Evolutionary conservation across 768 basidiomycete species (phyloP), one percentile per base, ranked within the genome.

Genomic region (Lactarius evosmus): DNA sequence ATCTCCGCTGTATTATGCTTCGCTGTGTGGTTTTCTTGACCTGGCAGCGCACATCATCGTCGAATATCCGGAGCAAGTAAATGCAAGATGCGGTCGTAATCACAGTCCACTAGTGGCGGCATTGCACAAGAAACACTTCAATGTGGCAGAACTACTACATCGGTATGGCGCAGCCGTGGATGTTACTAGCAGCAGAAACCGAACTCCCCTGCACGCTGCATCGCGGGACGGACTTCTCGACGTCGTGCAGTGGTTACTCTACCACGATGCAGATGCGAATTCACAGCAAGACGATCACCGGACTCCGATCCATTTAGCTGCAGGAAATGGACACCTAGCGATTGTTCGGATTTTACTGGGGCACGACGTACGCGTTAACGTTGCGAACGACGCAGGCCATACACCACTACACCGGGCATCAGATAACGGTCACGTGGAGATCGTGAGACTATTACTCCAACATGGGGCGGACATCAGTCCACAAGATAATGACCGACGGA

Each of bases 261-360:
- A 14, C 1, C 46, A 27, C 0, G 46, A 25, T 6, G 46, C 46
- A 7, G 46, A 49, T 49, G 12, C 46, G 6, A 0, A 49, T 25
- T 25, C 38, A 7, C 38, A 0, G 1, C 46, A 14, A 49, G 0
- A 0, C 6, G 2, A 14, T 2, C 22, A 14, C 2, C 2, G 46
- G 25, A 14, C 22, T 27, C 25, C 46, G 6, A 14, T 49, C 25
- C 0, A 14, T 14, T 14, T 2, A 0, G 46, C 46, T 2, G 25
- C 46, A 16, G 12, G 1, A 2, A 3, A 25, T 14, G 12, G 25
- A 25, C 22, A 49, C 22, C 25, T 14, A 16, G 12, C 25, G 2
- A 2, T 25, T 49, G 25, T 25, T 7, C 12, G 12, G 25, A 25
- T 2, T 14, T 17, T 49, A 49, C 14, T 34, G 0, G 38, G 8